A percentile compares a stretch with the other conserved stretches of the same genome.
Evolutionary conservation across 2,329 filamentous ascomycete genomes (phyloP).

Genomic region (Hymenoscyphus repandus): DNA sequence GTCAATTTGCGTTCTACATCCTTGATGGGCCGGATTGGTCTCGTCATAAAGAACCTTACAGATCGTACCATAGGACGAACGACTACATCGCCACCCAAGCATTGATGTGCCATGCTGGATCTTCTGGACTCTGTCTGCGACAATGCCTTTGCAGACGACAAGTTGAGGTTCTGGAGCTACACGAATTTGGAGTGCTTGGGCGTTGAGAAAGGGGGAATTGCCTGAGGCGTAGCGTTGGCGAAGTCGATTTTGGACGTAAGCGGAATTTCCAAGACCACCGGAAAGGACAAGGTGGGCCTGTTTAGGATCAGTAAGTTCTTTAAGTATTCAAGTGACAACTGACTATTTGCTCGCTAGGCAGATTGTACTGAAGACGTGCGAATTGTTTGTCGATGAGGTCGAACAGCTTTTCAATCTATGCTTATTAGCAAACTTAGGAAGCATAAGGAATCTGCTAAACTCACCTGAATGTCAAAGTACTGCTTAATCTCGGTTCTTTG

Average conservation of each 20-base stretch:
- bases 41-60: slow-evolving; percentile 11
- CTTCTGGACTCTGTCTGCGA: slow-evolving; percentile 15
- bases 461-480: slow-evolving; percentile 14
- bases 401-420: slow-evolving; percentile 13
- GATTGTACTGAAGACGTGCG: slow-evolving; percentile 5
- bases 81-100: slow-evolving; percentile 12
- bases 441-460: background rate
- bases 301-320: background rate
- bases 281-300: slow-evolving; percentile 36
- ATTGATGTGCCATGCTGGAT: slow-evolving; percentile 11
- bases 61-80: slow-evolving; percentile 13
- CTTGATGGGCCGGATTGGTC: slow-evolving; percentile 9
- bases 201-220: slow-evolving; percentile 7
- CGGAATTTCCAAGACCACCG: slow-evolving; percentile 38
- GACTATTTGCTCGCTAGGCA: slow-evolving; percentile 15
- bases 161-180: slow-evolving; percentile 21
- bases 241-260: slow-evolving; percentile 36
- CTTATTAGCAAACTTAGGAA: background rate
- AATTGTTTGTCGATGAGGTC: slow-evolving; percentile 16
- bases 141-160: slow-evolving; percentile 20
- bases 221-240: slow-evolving; percentile 25
- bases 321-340: background rate
- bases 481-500: slow-evolving; percentile 11
- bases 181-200: slow-evolving; percentile 9
- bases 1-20: slow-evolving; percentile 8